Evolutionary conservation across 192 early-diverging fungal species (phyloP).

Genomic region (Helicostylum pulchrum): DNA sequence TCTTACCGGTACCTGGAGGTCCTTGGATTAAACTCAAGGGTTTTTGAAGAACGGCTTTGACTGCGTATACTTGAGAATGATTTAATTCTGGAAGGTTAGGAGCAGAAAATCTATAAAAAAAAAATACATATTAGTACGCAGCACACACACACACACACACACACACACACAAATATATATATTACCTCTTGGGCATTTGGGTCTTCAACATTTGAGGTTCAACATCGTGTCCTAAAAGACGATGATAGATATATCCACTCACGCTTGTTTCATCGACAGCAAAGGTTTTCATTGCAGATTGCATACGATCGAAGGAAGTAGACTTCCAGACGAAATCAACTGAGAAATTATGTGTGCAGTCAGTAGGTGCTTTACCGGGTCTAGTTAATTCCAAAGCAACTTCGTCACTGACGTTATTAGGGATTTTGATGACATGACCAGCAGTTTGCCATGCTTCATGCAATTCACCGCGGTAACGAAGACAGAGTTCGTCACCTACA

Average conservation of each 20-base stretch:
- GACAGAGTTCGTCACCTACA: conserved; percentile 89
- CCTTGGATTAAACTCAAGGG: conserved; percentile 96
- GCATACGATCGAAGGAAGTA: conserved; percentile 96
- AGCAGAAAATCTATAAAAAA: conserved; percentile 68
- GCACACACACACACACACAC: neutral
- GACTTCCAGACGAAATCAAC: conserved; percentile 99
- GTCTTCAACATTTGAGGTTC: conserved; percentile 80
- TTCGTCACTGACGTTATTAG: conserved; percentile 92
- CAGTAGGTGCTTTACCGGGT: conserved; percentile 65
- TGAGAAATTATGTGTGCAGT: conserved; percentile 85
- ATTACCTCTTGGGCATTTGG: conserved; percentile 74
- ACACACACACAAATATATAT: neutral
- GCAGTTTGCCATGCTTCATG: conserved; percentile 80
- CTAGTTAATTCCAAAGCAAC: conserved; percentile 87
- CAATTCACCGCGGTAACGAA: conserved; percentile 85
- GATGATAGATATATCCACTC: conserved; percentile 94
- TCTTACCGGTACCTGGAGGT: conserved; percentile 97
- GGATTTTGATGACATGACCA: conserved; percentile 94
- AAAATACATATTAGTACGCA: neutral
- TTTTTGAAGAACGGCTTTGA: conserved; percentile 88
- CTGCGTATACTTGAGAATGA: conserved; percentile 93
- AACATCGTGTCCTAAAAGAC: conserved; percentile 91
- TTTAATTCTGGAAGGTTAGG: conserved; percentile 96
- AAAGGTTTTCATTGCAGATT: conserved; percentile 94
- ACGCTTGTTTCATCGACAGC: conserved; percentile 92